Percentiles rank a stretch among this genome's conserved stretches.
phyloP scores from a whole-genome alignment of 108 stramenopile species.

The Nitzschia palea region DNA sequence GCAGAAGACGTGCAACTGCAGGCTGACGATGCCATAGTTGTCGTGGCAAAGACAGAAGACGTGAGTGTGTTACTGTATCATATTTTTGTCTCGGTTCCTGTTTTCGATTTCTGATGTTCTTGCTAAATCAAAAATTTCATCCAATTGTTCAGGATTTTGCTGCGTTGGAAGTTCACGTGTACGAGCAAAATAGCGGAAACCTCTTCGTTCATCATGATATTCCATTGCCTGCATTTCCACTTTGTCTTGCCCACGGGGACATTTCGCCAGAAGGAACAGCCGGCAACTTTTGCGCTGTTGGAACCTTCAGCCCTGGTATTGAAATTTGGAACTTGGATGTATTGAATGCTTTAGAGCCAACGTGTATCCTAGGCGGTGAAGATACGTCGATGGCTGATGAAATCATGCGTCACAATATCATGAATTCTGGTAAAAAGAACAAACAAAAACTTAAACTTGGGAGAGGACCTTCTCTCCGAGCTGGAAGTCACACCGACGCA shows the following conservation, averaged over 20 bases:
- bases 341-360: constrained; percentile 95
- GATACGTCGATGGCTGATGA: constrained; percentile 78
- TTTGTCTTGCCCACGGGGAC: constrained; percentile 86
- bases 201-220: constrained; percentile 99
- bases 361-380: constrained; percentile 89
- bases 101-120: background rate
- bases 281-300: constrained; percentile 94
- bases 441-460: constrained; percentile 48
- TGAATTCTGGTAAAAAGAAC: constrained; percentile 39
- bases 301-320: constrained; percentile 96
- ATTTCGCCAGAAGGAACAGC: constrained; percentile 47
- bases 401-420: constrained; percentile 66
- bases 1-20: constrained; percentile 69
- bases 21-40: constrained; percentile 73
- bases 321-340: constrained; percentile 99
- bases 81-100: background rate
- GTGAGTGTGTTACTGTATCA: constrained; percentile 33
- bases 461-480: constrained; percentile 40
- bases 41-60: constrained; percentile 87
- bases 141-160: constrained; percentile 71
- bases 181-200: constrained; percentile 83
- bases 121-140: background rate
- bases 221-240: constrained; percentile 94
- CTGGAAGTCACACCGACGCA: constrained; percentile 95
- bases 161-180: constrained; percentile 85